Evolutionary conservation across 73 alveolate genomes (phyloP).

Genomic region (Paraurostyla sp.): DNA sequence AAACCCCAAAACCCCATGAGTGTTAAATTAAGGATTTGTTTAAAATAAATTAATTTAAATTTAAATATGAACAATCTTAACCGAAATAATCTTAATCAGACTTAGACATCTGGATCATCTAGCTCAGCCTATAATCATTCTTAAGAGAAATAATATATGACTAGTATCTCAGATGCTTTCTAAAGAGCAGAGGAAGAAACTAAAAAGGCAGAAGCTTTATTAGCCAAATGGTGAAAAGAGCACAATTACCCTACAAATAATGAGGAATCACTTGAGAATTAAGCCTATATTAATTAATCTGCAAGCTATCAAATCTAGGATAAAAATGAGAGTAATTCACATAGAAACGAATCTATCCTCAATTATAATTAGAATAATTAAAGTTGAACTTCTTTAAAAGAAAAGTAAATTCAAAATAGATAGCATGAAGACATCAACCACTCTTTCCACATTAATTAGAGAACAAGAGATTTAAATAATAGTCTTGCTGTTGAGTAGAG

Average conservation of each 20-base stretch:
- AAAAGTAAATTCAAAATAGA: too few relatives aligned
- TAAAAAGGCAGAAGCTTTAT: slow-evolving; percentile 9
- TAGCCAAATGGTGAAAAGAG: slow-evolving; percentile 30
- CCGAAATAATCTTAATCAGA: too few relatives aligned
- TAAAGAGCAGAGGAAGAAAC: slow-evolving; percentile 46
- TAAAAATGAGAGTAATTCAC: too few relatives aligned
- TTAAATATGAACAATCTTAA: not conserved
- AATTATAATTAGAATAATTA: too few relatives aligned
- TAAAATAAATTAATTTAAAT: not conserved
- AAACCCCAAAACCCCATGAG: too few relatives aligned
- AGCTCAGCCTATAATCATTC: not conserved
- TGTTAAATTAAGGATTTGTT: too few relatives aligned
- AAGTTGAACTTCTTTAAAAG: too few relatives aligned
- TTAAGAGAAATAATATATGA: not conserved
- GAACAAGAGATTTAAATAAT: not conserved
- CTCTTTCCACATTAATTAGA: too few relatives aligned
- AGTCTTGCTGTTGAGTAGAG: too few relatives aligned
- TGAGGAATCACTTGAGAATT: not conserved
- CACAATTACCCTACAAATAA: not conserved
- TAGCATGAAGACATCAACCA: too few relatives aligned
- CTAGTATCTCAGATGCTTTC: slow-evolving; percentile 22
- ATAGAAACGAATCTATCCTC: too few relatives aligned
- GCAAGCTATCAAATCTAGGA: not conserved
- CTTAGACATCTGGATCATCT: not conserved
- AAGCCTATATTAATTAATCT: too few relatives aligned